A percentile compares a stretch with the other conserved stretches of the same genome.
Evolutionary conservation across 1,284 basidiomycete genomes (phyloP).

Genomic region (Malassezia sympodialis): DNA sequence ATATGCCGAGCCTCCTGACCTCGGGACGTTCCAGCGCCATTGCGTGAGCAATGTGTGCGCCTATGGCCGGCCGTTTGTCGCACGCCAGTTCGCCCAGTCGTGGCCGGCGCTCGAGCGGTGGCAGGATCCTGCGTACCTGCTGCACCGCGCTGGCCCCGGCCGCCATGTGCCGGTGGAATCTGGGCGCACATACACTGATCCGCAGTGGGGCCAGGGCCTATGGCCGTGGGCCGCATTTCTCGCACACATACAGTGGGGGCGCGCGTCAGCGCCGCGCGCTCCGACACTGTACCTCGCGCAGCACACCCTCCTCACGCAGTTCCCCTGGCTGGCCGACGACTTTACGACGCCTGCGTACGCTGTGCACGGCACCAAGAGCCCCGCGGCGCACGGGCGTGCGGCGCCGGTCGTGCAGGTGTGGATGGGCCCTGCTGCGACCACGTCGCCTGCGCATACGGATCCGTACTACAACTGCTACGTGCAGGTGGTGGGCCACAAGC

Average conservation of each 20-base stretch:
- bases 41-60: neutral
- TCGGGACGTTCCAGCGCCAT: neutral
- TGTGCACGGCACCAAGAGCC: neutral
- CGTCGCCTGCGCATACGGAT: slow-evolving; percentile 83
- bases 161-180: slow-evolving; percentile 80
- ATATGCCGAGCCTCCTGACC: neutral
- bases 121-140: slow-evolving; percentile 11
- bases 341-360: slow-evolving; percentile 68
- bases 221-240: slow-evolving; percentile 70
- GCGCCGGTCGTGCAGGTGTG: slow-evolving; percentile 63
- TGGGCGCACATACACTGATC: slow-evolving; percentile 67
- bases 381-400: neutral
- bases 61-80: slow-evolving; percentile 59
- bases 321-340: slow-evolving; percentile 65
- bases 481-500: slow-evolving; percentile 76
- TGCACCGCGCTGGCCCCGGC: slow-evolving; percentile 55
- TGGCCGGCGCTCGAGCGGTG: slow-evolving; percentile 63
- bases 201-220: slow-evolving; percentile 70
- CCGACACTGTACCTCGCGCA: slow-evolving; percentile 70
- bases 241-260: slow-evolving; percentile 52
- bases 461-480: slow-evolving; percentile 85
- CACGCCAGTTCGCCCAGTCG: slow-evolving; percentile 55
- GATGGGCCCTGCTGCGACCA: slow-evolving; percentile 66
- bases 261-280: neutral
- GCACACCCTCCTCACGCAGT: slow-evolving; percentile 71